Conservation (phyloP, 257 asterid genomes). For the Dorcoceras hygrometricum region DNA sequence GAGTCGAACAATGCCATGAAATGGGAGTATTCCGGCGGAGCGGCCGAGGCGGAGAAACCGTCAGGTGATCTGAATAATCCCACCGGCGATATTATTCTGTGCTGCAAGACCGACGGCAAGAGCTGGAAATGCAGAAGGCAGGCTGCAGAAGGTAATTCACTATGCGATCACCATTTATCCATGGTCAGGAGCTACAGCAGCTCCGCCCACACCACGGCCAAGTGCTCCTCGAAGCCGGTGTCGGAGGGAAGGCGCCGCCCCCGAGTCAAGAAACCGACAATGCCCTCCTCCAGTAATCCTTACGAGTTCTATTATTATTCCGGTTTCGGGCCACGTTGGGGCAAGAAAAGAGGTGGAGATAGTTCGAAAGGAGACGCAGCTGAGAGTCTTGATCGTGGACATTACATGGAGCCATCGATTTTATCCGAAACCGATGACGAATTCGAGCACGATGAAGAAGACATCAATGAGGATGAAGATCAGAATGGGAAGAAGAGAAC, state of each 20-base stretch:
- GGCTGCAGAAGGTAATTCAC: constrained; percentile 35
- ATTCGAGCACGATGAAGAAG: constrained; percentile 30
- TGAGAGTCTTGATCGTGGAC: neutral
- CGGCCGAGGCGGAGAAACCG: constrained; percentile 7
- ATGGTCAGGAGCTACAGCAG: constrained; percentile 26
- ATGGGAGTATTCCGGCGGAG: constrained; percentile 20
- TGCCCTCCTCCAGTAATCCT: constrained; percentile 32
- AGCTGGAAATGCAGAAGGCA: constrained; percentile 54
- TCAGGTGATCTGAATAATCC: constrained; percentile 10
- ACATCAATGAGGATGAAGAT: neutral
- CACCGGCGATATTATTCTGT: neutral
- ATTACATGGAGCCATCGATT: neutral
- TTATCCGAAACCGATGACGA: constrained; percentile 22
- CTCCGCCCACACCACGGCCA: constrained; percentile 12
- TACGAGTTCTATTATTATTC: constrained; percentile 65
- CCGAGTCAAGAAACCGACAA: constrained; percentile 32
- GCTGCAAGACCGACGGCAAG: constrained; percentile 59
- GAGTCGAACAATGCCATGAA: constrained; percentile 10
- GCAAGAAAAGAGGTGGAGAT: constrained; percentile 46
- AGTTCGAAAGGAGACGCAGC: neutral
- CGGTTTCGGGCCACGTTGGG: constrained; percentile 79
- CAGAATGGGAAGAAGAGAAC: constrained; percentile 37
- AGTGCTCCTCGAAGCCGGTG: constrained; percentile 24
- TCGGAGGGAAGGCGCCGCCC: constrained; percentile 27
- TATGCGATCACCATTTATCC: constrained; percentile 51